Base-by-base conservation (phyloP, 192 early-diverging fungal species). In the Radiomyces spectabilis region DNA sequence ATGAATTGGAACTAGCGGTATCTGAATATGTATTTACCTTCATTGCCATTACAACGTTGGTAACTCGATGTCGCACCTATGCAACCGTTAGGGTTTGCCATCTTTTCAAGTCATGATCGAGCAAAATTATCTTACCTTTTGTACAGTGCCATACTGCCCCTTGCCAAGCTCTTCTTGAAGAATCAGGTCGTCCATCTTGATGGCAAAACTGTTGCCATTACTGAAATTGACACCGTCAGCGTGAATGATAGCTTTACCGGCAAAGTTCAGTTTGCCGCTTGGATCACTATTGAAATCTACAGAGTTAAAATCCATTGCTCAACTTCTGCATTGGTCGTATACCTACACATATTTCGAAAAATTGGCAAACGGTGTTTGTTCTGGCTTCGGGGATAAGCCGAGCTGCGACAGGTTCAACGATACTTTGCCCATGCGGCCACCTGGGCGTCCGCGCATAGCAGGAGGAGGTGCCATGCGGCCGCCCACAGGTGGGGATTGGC, bases 131-230 rank as follows among this genome's bases (percentile, higher is more conserved):
- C 6, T 46, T 55, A 63, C 94, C 57, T 83, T 86, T 61, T 89
- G 91, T 48, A 97, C 94, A 0, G 86, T 82, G n/a, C 94, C 94
- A 57, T 88, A 97, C 70, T 95, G 94, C 2, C 94, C 94, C 39
- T 87, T 85, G 25, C 92, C 94, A 8, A 97, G 74, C 65, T 86
- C 89, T 59, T 86, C 85, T 16, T 80, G 59, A 21, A 91, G 68
- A 33, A 77, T 57, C 44, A 97, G 73, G 40, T 97, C 89, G 41
- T 83, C 71, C 88, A 93, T 91, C 31, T 88, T 86, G 53, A 97
- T 93, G 41, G 79, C 82, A 67, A 94, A 95, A 55, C 80, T 82
- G 52, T 81, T 86, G 48, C 93, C 92, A 72, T 81, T 89, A 55
- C 77, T 82, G 65, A 97, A 97, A 68, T 97, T 86, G 22, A 97